Evolutionary conservation across 352 stramenopile genomes (phyloP), one percentile per base, ranked within the genome.

Genomic region (Phytophthora sojae): DNA sequence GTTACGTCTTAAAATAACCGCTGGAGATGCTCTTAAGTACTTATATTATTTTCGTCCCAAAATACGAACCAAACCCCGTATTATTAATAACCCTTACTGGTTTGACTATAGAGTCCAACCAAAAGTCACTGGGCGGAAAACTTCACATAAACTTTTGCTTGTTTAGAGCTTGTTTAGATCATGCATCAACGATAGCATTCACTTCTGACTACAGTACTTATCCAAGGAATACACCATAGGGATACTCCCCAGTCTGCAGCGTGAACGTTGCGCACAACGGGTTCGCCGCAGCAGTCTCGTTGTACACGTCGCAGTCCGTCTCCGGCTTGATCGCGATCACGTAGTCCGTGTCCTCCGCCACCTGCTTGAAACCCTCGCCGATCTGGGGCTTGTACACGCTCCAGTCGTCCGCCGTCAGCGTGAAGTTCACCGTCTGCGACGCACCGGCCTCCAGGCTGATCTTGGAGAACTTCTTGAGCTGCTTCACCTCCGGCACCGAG

Each of bases 391-490:
- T 12, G 45, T 51, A 51, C 45, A 29, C 45, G 45, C 45, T 26
- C 45, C n/a, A 51, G 45, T 51, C 45, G 7, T 23, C 45, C n/a
- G 45, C 17, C 45, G 45, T 51, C n/a, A 51, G 12, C 45, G 17
- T 26, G 19, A 51, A 51, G 2, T 1, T 26, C 19, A 29, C 45
- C 7, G 45, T 51, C 45, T 51, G 45, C 6, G 45, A 26, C 3
- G n/a, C n/a, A 6, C 45, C 45, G 4, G 45, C 6, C 17, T 51
- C 45, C 45, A 51, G 45, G 26, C 45, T 51, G 45, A 51, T 51
- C 76, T 96, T 96, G 9, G 74, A 65, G 55, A 95, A 95, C 49
- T 86, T 85, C 63, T 92, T 90, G 23, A 96, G 81, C 57, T 86
- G 76, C 77, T 95, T 96, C 57, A 91, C 80, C 58, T 94, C 88